Base-by-base conservation (phyloP, 192 early-diverging fungal species). In the Coemansia aciculifera region DNA sequence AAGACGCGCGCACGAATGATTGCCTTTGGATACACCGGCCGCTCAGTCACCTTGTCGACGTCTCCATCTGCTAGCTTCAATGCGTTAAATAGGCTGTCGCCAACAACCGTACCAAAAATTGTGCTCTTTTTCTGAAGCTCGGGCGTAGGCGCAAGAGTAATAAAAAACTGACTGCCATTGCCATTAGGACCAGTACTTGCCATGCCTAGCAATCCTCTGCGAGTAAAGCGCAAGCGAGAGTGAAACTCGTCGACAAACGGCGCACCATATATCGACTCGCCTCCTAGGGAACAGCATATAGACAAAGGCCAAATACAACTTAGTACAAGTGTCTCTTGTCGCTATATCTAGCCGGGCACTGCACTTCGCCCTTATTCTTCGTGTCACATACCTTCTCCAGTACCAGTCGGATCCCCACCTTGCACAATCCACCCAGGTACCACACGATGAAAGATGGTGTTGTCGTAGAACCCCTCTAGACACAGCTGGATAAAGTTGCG, bases 401-500 rank as follows among this genome's bases (percentile, higher is more conserved):
- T 92, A 19, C 94, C 95, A 15, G 93, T 94, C 0, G 96, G 96
- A 77, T 98, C 96, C 11, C 96, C 96, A 31, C 93, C 92, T 73
- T 98, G 96, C 5, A 95, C 88, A 70, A 97, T 94, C 78, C 97
- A 98, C 37, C 86, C 86, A n/a, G 92, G 87, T 24, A 97, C 88
- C 10, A 94, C 76, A 5, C 96, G 89, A 75, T 98, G 96, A 62
- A 98, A 96, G 15, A 94, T 89, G 6, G 93, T 94, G 37, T 84
- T 75, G 69, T 96, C 87, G 70, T 95, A 97, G 67, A 95, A 95
- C 5, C 94, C 90, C 71, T 98, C 95, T 63, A 95, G 64, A 62
- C 90, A 92, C 11, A 98, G 85, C 69, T 98, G 96, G 12, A 98
- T 80, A 86, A 98, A 98, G 79, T 98, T 98, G n/a, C 95, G 86